These are phyloP conservation scores for Suillus discolor DNA, from an alignment of 768 basidiomycete genomes.

Conservation along the genomic window DNA sequence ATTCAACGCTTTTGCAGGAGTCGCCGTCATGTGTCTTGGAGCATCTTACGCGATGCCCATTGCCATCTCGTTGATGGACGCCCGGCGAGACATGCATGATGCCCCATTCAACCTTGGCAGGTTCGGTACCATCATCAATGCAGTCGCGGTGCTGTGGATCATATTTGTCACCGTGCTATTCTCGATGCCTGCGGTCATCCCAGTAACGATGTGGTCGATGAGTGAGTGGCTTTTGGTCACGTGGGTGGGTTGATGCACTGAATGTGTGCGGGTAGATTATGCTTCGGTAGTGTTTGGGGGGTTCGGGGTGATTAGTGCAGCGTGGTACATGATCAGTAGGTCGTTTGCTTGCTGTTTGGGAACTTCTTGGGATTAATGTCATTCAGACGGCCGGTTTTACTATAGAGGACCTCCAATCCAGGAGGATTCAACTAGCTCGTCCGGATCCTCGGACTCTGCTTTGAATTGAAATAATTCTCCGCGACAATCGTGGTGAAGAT, in stretches of 20 bases:
- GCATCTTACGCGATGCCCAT: constrained; percentile 68
- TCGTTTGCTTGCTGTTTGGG: constrained; percentile 12
- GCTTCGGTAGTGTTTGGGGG: constrained; percentile 69
- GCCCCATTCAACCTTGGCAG: constrained; percentile 55
- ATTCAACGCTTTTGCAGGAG: constrained; percentile 70
- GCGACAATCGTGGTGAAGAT: not conserved
- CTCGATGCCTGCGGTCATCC: constrained; percentile 67
- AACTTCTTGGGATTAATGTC: not conserved
- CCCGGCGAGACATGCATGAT: constrained; percentile 45
- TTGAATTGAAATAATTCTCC: not conserved
- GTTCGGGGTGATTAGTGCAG: constrained; percentile 56
- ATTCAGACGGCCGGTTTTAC: constrained; percentile 43
- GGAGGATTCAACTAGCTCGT: constrained; percentile 13
- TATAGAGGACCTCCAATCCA: constrained; percentile 47
- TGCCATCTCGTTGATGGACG: constrained; percentile 49
- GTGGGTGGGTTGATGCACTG: not conserved
- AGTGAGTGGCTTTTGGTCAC: constrained; percentile 32
- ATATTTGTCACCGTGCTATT: constrained; percentile 64
- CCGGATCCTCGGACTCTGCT: not conserved
- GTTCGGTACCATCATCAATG: constrained; percentile 49
- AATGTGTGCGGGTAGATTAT: constrained; percentile 46
- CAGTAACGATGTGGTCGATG: constrained; percentile 54
- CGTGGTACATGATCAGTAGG: constrained; percentile 63
- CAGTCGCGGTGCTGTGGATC: constrained; percentile 59
- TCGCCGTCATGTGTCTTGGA: constrained; percentile 66